Evolutionary conservation across 306 rosid species (phyloP).

Genomic region (Vigna nakashimae): DNA sequence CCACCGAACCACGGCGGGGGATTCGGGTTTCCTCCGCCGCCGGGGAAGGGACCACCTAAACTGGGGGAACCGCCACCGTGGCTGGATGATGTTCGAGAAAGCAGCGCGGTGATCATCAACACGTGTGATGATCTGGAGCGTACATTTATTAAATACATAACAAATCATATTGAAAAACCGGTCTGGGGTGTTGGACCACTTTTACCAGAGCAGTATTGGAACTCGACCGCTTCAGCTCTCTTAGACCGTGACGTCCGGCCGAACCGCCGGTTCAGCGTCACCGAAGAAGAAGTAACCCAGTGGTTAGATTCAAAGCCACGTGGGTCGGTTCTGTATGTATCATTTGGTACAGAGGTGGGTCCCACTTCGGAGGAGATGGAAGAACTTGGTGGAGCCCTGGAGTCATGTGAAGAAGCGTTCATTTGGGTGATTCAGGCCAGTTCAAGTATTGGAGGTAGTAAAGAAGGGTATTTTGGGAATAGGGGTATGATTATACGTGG

Average conservation of each 20-base stretch:
- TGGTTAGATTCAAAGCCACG: conserved; percentile 66
- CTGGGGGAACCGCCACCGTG: conserved; percentile 52
- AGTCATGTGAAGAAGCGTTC: conserved; percentile 48
- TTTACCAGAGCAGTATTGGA: conserved; percentile 69
- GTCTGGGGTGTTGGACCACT: conserved; percentile 83
- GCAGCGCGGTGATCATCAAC: conserved; percentile 61
- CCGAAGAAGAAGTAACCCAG: conserved; percentile 59
- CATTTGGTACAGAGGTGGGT: conserved; percentile 65
- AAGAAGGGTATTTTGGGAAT: conserved; percentile 53
- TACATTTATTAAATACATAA: conserved; percentile 56
- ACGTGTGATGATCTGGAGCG: conserved; percentile 76
- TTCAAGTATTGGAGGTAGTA: conserved; percentile 51
- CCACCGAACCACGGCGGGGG: conserved; percentile 29
- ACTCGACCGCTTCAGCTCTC: conserved; percentile 46
- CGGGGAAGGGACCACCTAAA: conserved; percentile 49
- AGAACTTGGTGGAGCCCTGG: conserved; percentile 54
- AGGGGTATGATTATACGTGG: conserved; percentile 73
- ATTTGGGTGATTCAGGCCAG: conserved; percentile 66
- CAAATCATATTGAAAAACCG: conserved; percentile 45
- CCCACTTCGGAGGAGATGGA: conserved; percentile 54
- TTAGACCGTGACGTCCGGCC: conserved; percentile 53
- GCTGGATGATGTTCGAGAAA: conserved; percentile 39
- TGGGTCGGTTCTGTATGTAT: conserved; percentile 61
- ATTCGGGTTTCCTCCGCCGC: not conserved
- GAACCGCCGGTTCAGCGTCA: conserved; percentile 44